A percentile compares a stretch with the other conserved stretches of the same genome.
Conservation (phyloP, 2,329 filamentous ascomycete species). For the Fusarium nanum region DNA sequence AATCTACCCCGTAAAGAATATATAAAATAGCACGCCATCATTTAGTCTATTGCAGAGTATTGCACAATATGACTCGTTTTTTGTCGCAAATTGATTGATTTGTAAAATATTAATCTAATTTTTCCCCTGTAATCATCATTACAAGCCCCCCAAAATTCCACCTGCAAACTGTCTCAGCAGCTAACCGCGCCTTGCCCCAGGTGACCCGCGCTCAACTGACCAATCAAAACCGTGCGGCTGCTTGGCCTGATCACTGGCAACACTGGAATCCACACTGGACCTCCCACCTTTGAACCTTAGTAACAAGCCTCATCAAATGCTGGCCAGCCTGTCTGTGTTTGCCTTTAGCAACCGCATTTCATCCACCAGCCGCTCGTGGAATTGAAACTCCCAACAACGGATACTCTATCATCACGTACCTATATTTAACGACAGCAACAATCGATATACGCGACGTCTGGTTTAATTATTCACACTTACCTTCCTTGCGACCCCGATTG, state of each 20-base stretch:
- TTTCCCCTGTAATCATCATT: slow-evolving; percentile 4
- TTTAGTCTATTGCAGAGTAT: neutral
- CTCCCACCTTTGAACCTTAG: slow-evolving; percentile 44
- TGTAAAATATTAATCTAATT: neutral
- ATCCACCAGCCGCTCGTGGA: slow-evolving; percentile 33
- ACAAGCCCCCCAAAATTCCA: slow-evolving; percentile 10
- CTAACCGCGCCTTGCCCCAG: slow-evolving; percentile 39
- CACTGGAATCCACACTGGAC: slow-evolving; percentile 14
- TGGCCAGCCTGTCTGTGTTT: slow-evolving; percentile 33
- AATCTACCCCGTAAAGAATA: slow-evolving; percentile 15
- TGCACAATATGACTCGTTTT: neutral
- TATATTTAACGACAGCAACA: slow-evolving; percentile 22
- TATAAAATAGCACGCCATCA: neutral
- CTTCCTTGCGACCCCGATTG: slow-evolving; percentile 21
- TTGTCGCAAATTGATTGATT: neutral
- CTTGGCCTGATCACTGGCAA: slow-evolving; percentile 38
- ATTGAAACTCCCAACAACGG: slow-evolving; percentile 36
- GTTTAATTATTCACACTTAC: slow-evolving; percentile 20
- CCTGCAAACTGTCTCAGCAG: slow-evolving; percentile 22
- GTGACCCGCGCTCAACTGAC: slow-evolving; percentile 35
- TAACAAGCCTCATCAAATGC: slow-evolving; percentile 30
- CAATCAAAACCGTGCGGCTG: slow-evolving; percentile 40
- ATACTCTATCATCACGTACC: slow-evolving; percentile 18
- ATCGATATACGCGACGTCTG: slow-evolving; percentile 29
- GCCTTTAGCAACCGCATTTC: slow-evolving; percentile 37